These are phyloP conservation scores for Pseudomicrostroma phylloplanum DNA, from an alignment of 1,284 basidiomycete species.

Conservation along the genomic window DNA sequence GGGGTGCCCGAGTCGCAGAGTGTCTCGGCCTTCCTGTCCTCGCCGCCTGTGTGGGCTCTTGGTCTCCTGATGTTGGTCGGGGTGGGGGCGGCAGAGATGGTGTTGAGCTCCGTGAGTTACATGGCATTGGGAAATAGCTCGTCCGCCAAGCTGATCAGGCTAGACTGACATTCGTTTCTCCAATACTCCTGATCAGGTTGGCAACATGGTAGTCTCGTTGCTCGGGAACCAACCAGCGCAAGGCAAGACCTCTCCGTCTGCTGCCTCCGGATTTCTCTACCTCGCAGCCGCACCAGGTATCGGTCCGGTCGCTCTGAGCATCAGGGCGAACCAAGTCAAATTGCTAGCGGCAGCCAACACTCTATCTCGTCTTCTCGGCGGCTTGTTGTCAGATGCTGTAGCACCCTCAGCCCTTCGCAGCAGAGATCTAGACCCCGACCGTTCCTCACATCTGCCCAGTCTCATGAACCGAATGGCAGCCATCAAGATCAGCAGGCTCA, in stretches of 20 bases:
- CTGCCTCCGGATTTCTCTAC: neutral
- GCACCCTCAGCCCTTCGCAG: neutral
- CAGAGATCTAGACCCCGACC: neutral
- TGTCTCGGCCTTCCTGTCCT: neutral
- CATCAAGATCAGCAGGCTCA: conserved; percentile 13
- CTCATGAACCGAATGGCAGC: neutral
- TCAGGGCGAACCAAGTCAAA: conserved; percentile 4
- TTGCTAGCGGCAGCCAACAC: conserved; percentile 18
- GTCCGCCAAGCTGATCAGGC: too few relatives aligned
- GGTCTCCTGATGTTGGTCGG: conserved; percentile 18
- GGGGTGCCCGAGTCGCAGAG: conserved; percentile 1
- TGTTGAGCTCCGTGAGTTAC: conserved; percentile 15
- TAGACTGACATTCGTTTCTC: too few relatives aligned
- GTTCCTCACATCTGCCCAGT: neutral
- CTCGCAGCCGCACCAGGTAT: neutral
- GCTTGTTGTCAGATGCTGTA: conserved; percentile 15
- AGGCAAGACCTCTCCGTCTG: neutral
- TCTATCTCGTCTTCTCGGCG: conserved; percentile 16
- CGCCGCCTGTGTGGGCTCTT: conserved; percentile 15
- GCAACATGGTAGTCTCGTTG: conserved; percentile 17
- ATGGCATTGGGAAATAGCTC: too few relatives aligned
- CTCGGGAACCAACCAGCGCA: conserved; percentile 1
- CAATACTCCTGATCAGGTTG: neutral
- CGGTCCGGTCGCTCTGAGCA: neutral
- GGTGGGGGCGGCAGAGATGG: conserved; percentile 22